phyloP scores from a whole-genome alignment of 164 flowering plant genomes.

The Tetracentron sinense region DNA sequence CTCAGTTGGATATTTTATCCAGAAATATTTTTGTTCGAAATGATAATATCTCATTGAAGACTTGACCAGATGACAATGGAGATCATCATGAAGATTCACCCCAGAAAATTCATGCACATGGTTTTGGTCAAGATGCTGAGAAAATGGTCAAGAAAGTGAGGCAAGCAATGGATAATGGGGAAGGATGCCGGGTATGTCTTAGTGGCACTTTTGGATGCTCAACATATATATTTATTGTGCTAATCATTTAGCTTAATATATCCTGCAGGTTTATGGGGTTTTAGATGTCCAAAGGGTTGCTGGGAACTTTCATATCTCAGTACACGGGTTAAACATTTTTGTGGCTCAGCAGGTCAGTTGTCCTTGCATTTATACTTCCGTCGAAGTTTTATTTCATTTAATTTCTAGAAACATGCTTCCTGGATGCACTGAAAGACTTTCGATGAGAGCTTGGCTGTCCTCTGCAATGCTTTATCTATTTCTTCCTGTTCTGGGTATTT shows the following conservation, averaged over 20 bases:
- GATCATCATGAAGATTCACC: slow-evolving; percentile 47
- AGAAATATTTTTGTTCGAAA: background rate
- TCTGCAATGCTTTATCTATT: no score
- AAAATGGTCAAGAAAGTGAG: slow-evolving; percentile 75
- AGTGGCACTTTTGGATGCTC: background rate
- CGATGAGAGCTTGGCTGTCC: background rate
- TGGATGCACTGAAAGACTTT: background rate
- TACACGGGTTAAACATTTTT: slow-evolving; percentile 90
- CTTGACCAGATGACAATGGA: slow-evolving; percentile 39
- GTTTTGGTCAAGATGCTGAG: slow-evolving; percentile 79
- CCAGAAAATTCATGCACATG: slow-evolving; percentile 44
- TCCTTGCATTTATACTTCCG: background rate
- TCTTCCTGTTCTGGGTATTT: no score
- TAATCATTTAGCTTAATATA: slow-evolving; percentile 1
- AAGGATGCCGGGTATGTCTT: slow-evolving; percentile 88
- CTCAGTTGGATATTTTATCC: background rate
- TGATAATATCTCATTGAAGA: background rate
- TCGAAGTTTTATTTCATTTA: background rate
- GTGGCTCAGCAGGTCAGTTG: slow-evolving; percentile 88
- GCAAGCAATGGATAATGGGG: slow-evolving; percentile 73
- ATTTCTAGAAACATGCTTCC: background rate
- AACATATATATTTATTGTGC: no score
- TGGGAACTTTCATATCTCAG: slow-evolving; percentile 97
- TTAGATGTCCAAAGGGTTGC: slow-evolving; percentile 99
- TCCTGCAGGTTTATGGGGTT: slow-evolving; percentile 84